Evolutionary conservation across 2,329 filamentous ascomycete genomes (phyloP), one percentile per base, ranked within the genome.

Genomic region (Pyrenophora tritici-repentis): DNA sequence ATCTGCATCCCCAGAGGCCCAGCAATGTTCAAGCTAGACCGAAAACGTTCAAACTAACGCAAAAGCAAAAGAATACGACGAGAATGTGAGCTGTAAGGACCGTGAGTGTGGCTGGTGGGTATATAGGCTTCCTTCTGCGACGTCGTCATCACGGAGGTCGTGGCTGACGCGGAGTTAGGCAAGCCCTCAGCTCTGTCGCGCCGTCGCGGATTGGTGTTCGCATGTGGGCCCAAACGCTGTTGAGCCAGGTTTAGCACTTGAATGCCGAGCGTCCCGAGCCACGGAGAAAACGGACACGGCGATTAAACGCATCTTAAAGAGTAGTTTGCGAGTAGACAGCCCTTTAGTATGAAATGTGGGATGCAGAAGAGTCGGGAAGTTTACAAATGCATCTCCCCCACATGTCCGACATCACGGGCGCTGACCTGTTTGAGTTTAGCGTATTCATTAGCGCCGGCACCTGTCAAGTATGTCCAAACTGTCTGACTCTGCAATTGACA

Each of bases 231-330:
- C 36, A 43, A 22, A 60, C 52, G 32, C 36, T 33, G 31, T 39
- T 42, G 13, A 18, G 16, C 53, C 43, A 45, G 48, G 17, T 16
- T 56, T 54, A 53, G 53, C 47, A 42, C 40, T 50, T 50, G 43
- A 26, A 29, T 56, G 59, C 61, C 61, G 61, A 47, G 20, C 33
- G 52, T 55, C 49, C 61, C 61, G 59, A 16, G 26, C 31, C 29
- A 33, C n/a, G 12, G 38, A 33, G 24, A 22, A 8, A 17, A 29
- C 2, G 29, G 10, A 5, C 8, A 38, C 26, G 10, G 16, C 18
- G 14, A 16, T n/a, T 6, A 17, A 3, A 5, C 9, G 13, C 22
- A 20, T 39, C 1, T 22, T 3, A 18, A 12, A 7, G 22, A 5
- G 17, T 10, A 22, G 6, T 10, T 10, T 9, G 13, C 16, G 17